Percentiles rank a stretch among this genome's conserved stretches.
These are phyloP conservation scores for Goffeauzyma gilvescens DNA, from an alignment of 768 basidiomycete genomes.

Conservation along the genomic window DNA sequence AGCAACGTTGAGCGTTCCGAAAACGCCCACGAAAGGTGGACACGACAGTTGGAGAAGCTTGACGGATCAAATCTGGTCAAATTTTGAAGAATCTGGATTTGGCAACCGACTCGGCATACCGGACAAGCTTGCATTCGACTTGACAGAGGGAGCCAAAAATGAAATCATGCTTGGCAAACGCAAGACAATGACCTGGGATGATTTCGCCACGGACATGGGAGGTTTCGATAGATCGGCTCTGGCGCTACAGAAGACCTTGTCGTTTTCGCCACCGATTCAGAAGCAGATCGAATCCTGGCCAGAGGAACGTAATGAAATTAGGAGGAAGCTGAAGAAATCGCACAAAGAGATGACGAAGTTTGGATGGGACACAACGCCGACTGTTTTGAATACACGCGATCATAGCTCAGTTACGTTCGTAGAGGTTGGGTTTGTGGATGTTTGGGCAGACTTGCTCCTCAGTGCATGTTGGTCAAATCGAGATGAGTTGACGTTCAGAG, in stretches of 20 bases:
- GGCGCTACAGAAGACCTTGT: constrained; percentile 58
- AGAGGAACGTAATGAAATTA: constrained; percentile 49
- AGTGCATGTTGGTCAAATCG: constrained; percentile 63
- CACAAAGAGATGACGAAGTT: constrained; percentile 65
- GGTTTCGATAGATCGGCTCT: constrained; percentile 67
- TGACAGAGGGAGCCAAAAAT: constrained; percentile 67
- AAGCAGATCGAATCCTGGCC: constrained; percentile 56
- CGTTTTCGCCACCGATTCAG: constrained; percentile 46
- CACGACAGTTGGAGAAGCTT: constrained; percentile 45
- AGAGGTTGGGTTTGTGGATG: constrained; percentile 76
- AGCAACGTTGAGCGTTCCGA: no score
- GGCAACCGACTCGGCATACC: constrained; percentile 38
- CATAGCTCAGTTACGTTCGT: constrained; percentile 29
- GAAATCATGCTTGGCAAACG: constrained; percentile 48
- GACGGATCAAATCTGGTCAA: constrained; percentile 77
- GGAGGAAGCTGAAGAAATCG: constrained; percentile 62
- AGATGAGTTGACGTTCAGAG: constrained; percentile 55
- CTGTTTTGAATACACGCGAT: constrained; percentile 39
- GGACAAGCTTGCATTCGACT: constrained; percentile 69
- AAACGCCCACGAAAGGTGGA: no score
- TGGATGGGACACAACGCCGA: constrained; percentile 80
- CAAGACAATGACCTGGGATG: constrained; percentile 69
- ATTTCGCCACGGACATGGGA: constrained; percentile 48
- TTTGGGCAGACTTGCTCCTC: constrained; percentile 36
- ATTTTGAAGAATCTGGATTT: constrained; percentile 74